Percentiles rank a stretch among this genome's conserved stretches.
These are phyloP conservation scores for Primulina tabacum DNA, from an alignment of 257 asterid genomes.

Conservation along the genomic window DNA sequence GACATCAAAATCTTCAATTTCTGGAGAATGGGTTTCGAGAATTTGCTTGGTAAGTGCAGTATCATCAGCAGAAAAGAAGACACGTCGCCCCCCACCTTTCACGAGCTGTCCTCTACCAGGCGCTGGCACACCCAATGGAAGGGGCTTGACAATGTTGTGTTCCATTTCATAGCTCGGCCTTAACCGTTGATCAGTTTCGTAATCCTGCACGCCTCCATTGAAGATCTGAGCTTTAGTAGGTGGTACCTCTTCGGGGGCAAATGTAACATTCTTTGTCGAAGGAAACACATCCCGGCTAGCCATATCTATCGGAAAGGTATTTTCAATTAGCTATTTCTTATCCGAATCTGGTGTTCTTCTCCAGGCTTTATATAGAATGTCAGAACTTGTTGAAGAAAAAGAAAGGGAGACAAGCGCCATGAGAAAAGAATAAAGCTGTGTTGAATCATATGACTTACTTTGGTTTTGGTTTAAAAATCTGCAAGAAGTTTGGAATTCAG, in stretches of 20 bases:
- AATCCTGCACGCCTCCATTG: conserved; percentile 5
- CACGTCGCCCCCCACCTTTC: conserved; percentile 41
- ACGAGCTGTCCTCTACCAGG: conserved; percentile 22
- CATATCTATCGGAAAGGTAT: conserved; percentile 19
- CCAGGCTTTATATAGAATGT: conserved; percentile 37
- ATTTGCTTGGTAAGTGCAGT: conserved; percentile 51
- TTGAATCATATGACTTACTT: conserved; percentile 70
- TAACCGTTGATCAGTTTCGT: conserved; percentile 17
- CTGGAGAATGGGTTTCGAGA: conserved; percentile 46
- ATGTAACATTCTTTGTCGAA: conserved; percentile 1
- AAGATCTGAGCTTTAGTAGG: conserved; percentile 6
- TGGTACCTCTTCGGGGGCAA: conserved; percentile 3
- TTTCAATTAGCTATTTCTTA: conserved; percentile 10
- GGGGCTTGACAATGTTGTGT: conserved; percentile 14
- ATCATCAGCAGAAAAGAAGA: conserved; percentile 49
- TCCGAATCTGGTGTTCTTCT: conserved; percentile 20
- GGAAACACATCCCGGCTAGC: conserved; percentile 23
- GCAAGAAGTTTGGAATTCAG: conserved; percentile 45
- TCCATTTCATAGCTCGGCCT: conserved; percentile 29
- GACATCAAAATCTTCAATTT: conserved; percentile 52
- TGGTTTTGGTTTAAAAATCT: conserved; percentile 34
- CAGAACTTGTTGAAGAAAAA: conserved; percentile 1
- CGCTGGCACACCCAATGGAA: neutral
- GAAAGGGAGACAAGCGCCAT: neutral
- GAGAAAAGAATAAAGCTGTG: conserved; percentile 40